Evolutionary conservation across 441 rosid species (phyloP).

Genomic region (Jatropha multifida): DNA sequence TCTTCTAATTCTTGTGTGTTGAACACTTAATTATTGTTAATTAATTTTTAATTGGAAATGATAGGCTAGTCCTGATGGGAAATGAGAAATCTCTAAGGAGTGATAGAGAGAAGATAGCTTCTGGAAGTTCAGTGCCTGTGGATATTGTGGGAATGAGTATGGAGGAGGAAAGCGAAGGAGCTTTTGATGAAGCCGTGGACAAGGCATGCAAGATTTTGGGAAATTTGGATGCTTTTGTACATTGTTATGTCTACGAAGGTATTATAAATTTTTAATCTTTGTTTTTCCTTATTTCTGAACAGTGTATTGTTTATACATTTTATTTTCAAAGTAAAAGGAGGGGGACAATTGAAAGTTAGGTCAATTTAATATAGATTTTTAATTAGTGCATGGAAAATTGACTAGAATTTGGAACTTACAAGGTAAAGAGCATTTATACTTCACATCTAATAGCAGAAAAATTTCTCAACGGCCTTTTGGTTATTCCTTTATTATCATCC

Average conservation of each 20-base stretch:
- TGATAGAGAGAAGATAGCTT: constrained; percentile 36
- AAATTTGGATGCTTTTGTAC: constrained; percentile 68
- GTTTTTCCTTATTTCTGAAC: background rate
- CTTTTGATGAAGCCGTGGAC: constrained; percentile 63
- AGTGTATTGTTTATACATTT: background rate
- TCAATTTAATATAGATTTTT: background rate
- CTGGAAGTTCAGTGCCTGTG: constrained; percentile 32
- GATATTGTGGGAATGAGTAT: constrained; percentile 63
- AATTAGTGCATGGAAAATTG: background rate
- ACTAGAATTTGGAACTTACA: constrained; percentile 9
- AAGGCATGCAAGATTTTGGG: constrained; percentile 59
- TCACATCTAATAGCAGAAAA: background rate
- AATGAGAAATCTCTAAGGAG: constrained; percentile 47
- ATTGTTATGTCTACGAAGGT: constrained; percentile 74
- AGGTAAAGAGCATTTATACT: background rate
- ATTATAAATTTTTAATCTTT: background rate
- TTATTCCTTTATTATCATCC: background rate
- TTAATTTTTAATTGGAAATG: background rate
- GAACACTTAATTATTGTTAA: background rate
- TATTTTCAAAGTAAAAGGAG: constrained; percentile 1
- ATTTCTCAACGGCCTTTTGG: background rate
- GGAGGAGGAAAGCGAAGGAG: constrained; percentile 66
- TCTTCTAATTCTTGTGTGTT: background rate
- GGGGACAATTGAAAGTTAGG: background rate
- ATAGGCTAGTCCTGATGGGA: constrained; percentile 85